A percentile compares a stretch with the other conserved stretches of the same genome.
These are phyloP conservation scores for Calonectria leucothoes DNA, from an alignment of 2,329 filamentous ascomycete genomes.

Conservation along the genomic window DNA sequence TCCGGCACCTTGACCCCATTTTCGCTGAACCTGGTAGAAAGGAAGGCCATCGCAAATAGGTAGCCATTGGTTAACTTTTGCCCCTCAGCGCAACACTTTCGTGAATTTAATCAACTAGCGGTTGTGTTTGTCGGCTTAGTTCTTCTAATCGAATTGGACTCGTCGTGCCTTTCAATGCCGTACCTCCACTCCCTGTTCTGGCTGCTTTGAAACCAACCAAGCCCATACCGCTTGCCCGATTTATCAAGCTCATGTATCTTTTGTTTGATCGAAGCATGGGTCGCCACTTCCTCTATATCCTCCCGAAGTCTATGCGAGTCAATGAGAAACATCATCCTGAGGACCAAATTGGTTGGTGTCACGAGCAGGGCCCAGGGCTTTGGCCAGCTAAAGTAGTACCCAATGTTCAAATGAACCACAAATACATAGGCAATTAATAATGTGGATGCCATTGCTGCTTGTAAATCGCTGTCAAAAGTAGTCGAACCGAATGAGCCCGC, in stretches of 20 bases:
- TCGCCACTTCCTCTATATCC: neutral
- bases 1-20: too few species aligned
- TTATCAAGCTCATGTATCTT: neutral
- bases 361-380: neutral
- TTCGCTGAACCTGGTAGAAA: too few species aligned
- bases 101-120: too few species aligned
- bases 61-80: too few species aligned
- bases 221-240: neutral
- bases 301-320: neutral
- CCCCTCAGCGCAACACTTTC: too few species aligned
- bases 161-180: neutral
- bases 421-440: neutral
- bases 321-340: neutral
- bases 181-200: neutral
- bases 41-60: too few species aligned
- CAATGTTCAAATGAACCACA: neutral
- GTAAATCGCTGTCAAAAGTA: neutral
- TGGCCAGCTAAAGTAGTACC: neutral
- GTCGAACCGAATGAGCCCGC: neutral
- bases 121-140: neutral
- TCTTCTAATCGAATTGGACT: neutral
- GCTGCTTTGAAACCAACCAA: neutral
- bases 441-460: neutral
- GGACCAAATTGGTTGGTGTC: neutral
- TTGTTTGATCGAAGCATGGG: neutral